phyloP scores from a whole-genome alignment of 2,329 filamentous ascomycete species.

The Neocatenulostroma microsporum region DNA sequence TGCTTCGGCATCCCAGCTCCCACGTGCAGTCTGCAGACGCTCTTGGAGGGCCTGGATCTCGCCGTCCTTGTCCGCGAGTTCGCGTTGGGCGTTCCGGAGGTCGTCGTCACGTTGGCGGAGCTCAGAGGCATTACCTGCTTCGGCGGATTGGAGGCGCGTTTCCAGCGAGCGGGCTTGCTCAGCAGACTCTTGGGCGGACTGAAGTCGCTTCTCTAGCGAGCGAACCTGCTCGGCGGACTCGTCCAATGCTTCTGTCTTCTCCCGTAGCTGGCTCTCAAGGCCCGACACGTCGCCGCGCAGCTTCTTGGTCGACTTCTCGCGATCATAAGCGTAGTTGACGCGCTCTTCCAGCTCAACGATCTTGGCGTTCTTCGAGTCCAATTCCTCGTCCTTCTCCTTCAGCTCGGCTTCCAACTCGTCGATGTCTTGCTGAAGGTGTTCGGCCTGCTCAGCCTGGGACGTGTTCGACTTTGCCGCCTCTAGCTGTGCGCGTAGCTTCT shows the following conservation, averaged over 20 bases:
- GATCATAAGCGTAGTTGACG: conserved; percentile 24
- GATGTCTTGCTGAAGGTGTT: conserved; percentile 55
- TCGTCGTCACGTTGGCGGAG: conserved; percentile 33
- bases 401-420: conserved; percentile 44
- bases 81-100: conserved; percentile 55
- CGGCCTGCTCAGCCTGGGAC: conserved; percentile 49
- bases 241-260: conserved; percentile 30
- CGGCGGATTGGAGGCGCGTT: too few species aligned
- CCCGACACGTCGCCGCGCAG: conserved; percentile 28
- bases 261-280: conserved; percentile 28
- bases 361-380: conserved; percentile 24
- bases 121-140: conserved; percentile 18
- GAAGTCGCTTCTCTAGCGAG: conserved; percentile 26
- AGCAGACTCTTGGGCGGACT: conserved; percentile 18
- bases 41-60: conserved; percentile 31
- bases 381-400: conserved; percentile 39
- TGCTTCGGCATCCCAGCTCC: conserved; percentile 32
- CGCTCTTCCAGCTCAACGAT: conserved; percentile 28
- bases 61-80: conserved; percentile 31
- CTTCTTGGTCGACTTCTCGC: conserved; percentile 32
- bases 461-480: conserved; percentile 24
- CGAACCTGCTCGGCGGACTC: conserved; percentile 27
- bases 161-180: conserved; percentile 21
- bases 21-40: conserved; percentile 30
- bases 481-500: conserved; percentile 31